A percentile compares a stretch with the other conserved stretches of the same genome.
Conservation (phyloP, 192 early-diverging fungal species). For the Blastocladiella britannica region DNA sequence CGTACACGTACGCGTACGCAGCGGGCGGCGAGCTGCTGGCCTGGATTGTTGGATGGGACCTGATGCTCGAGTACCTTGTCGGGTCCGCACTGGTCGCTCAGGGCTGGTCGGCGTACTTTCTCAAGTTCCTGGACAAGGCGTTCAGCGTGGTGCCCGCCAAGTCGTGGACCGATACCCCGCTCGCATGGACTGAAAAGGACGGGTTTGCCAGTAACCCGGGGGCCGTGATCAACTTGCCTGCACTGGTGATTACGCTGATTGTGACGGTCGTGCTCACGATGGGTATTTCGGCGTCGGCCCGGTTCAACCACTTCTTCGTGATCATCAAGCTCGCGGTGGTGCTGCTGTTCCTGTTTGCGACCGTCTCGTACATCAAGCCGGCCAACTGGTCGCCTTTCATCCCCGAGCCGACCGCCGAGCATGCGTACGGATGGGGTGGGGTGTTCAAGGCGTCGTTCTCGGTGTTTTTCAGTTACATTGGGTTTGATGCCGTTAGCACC, state of each 20-base stretch:
- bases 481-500: slow-evolving; percentile 73
- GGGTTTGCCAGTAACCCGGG: slow-evolving; percentile 17
- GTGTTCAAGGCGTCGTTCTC: slow-evolving; percentile 47
- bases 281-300: slow-evolving; percentile 54
- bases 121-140: slow-evolving; percentile 36
- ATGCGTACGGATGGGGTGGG: slow-evolving; percentile 43
- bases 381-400: slow-evolving; percentile 60
- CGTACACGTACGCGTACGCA: slow-evolving; percentile 71
- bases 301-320: slow-evolving; percentile 50
- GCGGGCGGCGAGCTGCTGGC: slow-evolving; percentile 49
- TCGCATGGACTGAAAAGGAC: slow-evolving; percentile 34
- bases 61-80: slow-evolving; percentile 72
- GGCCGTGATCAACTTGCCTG: slow-evolving; percentile 51
- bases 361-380: slow-evolving; percentile 41
- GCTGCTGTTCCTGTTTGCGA: slow-evolving; percentile 61
- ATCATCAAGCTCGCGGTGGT: slow-evolving; percentile 51
- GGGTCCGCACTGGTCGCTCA: slow-evolving; percentile 58
- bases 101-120: slow-evolving; percentile 69
- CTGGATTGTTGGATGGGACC: slow-evolving; percentile 11
- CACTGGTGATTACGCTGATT: slow-evolving; percentile 37
- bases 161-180: slow-evolving; percentile 42
- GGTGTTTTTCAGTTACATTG: slow-evolving; percentile 66
- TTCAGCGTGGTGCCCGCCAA: slow-evolving; percentile 23
- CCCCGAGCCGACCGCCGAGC: slow-evolving; percentile 30
- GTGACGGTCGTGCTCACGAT: slow-evolving; percentile 41